phyloP scores from a whole-genome alignment of 2,329 filamentous ascomycete genomes.

The Sclerotinia trifoliorum region DNA sequence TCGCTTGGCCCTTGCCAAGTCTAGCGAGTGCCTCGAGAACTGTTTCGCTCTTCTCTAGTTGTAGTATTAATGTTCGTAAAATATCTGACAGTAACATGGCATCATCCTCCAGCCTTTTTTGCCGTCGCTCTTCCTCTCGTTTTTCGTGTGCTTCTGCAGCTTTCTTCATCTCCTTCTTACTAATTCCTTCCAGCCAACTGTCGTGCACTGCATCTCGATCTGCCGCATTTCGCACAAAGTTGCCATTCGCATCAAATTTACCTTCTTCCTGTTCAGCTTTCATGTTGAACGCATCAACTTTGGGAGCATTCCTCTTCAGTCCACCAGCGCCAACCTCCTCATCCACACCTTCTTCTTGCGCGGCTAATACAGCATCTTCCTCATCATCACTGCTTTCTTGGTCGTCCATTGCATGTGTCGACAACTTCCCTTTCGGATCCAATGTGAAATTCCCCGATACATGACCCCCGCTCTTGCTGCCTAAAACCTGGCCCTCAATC shows the following conservation, averaged over 20 bases:
- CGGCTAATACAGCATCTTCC: slow-evolving; percentile 71
- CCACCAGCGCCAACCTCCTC: slow-evolving; percentile 87
- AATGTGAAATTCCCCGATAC: slow-evolving; percentile 60
- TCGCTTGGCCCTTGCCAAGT: slow-evolving; percentile 66
- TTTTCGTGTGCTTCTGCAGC: slow-evolving; percentile 86
- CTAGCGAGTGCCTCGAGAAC: slow-evolving; percentile 83
- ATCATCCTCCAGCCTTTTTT: slow-evolving; percentile 72
- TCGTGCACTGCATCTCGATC: slow-evolving; percentile 92
- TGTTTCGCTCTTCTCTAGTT: slow-evolving; percentile 79
- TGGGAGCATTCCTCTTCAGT: slow-evolving; percentile 88
- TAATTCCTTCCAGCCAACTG: slow-evolving; percentile 86
- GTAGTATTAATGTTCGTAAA: slow-evolving; percentile 67
- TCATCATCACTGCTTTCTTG: slow-evolving; percentile 59
- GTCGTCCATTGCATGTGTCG: slow-evolving; percentile 41
- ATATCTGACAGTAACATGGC: slow-evolving; percentile 70
- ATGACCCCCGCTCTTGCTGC: slow-evolving; percentile 71
- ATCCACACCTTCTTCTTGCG: slow-evolving; percentile 73
- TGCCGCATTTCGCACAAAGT: slow-evolving; percentile 83
- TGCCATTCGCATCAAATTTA: slow-evolving; percentile 84
- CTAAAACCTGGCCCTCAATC: slow-evolving; percentile 77
- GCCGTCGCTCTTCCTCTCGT: slow-evolving; percentile 72
- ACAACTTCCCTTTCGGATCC: slow-evolving; percentile 50
- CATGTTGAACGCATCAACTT: slow-evolving; percentile 96
- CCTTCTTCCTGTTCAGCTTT: slow-evolving; percentile 87
- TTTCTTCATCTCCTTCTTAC: slow-evolving; percentile 88